Conservation (phyloP, 2,329 filamentous ascomycete genomes). For the Nannizzia gypsea region DNA sequence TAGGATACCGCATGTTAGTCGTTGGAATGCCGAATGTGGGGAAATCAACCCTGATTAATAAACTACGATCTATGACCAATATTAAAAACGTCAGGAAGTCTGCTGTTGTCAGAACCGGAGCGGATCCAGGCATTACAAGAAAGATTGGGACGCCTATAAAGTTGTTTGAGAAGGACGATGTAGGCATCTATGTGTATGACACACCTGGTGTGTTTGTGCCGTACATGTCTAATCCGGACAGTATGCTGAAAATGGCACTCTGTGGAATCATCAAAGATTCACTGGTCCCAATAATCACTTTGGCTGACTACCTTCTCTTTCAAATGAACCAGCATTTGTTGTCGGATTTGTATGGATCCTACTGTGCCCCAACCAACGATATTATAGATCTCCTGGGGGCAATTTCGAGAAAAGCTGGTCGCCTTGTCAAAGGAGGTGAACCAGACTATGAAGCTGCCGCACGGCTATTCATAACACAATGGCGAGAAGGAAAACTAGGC, state of each 20-base stretch:
- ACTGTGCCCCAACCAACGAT: slow-evolving; percentile 68
- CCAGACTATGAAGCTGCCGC: slow-evolving; percentile 63
- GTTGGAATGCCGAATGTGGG: slow-evolving; percentile 98
- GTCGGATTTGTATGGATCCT: slow-evolving; percentile 52
- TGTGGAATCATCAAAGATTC: slow-evolving; percentile 86
- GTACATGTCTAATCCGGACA: slow-evolving; percentile 70
- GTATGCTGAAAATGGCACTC: slow-evolving; percentile 90
- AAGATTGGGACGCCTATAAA: slow-evolving; percentile 76
- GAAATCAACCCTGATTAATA: slow-evolving; percentile 89
- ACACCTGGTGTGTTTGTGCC: slow-evolving; percentile 93
- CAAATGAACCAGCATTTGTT: slow-evolving; percentile 54
- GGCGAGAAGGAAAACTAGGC: slow-evolving; percentile 65
- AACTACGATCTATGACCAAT: slow-evolving; percentile 46
- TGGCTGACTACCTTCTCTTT: slow-evolving; percentile 86
- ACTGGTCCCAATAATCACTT: slow-evolving; percentile 60
- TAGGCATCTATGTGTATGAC: slow-evolving; percentile 68
- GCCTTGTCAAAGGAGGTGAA: slow-evolving; percentile 59
- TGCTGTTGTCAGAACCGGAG: slow-evolving; percentile 75
- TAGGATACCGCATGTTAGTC: slow-evolving; percentile 72
- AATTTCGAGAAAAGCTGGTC: slow-evolving; percentile 63
- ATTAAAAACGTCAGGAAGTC: slow-evolving; percentile 32
- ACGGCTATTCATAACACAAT: slow-evolving; percentile 68
- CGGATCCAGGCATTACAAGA: slow-evolving; percentile 78
- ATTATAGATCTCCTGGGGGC: slow-evolving; percentile 58
- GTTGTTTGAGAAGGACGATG: slow-evolving; percentile 50